phyloP scores from a whole-genome alignment of 2,329 filamentous ascomycete genomes.

The Truncatella angustata region DNA sequence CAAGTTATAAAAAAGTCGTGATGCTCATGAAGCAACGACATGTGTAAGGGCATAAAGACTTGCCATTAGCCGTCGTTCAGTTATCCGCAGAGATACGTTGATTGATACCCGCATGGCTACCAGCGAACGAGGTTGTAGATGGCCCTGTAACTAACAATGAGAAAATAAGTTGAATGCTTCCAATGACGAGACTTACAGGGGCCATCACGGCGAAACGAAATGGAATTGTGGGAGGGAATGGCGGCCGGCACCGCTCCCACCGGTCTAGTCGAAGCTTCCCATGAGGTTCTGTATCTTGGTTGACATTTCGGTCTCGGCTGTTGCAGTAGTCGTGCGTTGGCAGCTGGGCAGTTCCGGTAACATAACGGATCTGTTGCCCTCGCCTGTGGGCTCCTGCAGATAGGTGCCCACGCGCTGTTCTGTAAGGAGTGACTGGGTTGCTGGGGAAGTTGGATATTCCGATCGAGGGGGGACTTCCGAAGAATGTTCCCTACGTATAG shows the following conservation, averaged over 20 bases:
- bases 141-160: no score
- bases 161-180: no score
- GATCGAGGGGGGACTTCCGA: no score
- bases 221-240: no score
- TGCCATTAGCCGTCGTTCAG: constrained; percentile 75
- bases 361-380: background rate
- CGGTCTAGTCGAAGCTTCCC: background rate
- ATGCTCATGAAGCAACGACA: constrained; percentile 77
- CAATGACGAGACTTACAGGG: no score
- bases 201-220: no score
- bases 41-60: constrained; percentile 75
- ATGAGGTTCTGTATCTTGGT: background rate
- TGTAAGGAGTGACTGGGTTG: no score
- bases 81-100: constrained; percentile 20
- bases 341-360: background rate
- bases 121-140: no score
- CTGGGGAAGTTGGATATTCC: no score
- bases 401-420: background rate
- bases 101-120: no score
- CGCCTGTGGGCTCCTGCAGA: background rate
- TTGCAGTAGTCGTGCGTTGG: background rate
- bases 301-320: background rate
- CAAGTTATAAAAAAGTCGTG: constrained; percentile 84
- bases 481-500: no score
- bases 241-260: background rate